Evolutionary conservation across 805 yeast species (phyloP), one percentile per base, ranked within the genome.

Genomic region (Lipomyces yamadae): DNA sequence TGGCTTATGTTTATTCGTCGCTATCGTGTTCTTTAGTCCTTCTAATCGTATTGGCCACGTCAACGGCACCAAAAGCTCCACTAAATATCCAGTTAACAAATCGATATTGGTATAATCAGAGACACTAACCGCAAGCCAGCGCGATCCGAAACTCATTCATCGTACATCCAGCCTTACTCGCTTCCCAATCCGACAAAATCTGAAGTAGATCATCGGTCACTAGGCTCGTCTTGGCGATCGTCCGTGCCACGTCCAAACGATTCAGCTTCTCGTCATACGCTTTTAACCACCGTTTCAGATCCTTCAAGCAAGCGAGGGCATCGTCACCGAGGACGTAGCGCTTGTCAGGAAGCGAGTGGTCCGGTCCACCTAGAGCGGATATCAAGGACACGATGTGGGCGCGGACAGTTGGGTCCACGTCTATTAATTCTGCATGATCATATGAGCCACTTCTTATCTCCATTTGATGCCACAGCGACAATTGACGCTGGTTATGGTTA

Each of bases 301-400:
- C 99, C 72, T 90, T 88, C 39, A 95, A 78, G 78, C 98, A 92
- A 0, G 92, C 92, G 37, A 84, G 72, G 37, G 96, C 96, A 74
- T 94, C 98, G 66, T 89, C 92, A 10, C 98, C 98, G 2, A 93
- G 82, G 67, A 85, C 86, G 74, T 95, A 95, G 0, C 86, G 86
- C 0, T 83, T 69, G 3, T 78, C 76, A 0, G 88, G 80, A 5
- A 68, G 66, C 0, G 88, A 78, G 58, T 88, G 85, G 77, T 93
- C 97, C 0, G 88, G 84, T 1, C 98, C 98, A 62, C 99, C 99
- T 2, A 94, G 82, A 0, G 98, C 97, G 2, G 97, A 86, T 2
- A 92, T 91, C 52, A 93, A 81, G 55, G 91, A 86, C 13, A 93
- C 84, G 39, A 94, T 88, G 76, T 91, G 92, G 0, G 95, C 91